Percentiles rank a stretch among this genome's conserved stretches.
Evolutionary conservation across 2,329 filamentous ascomycete species (phyloP).

Genomic region (Ophiocordyceps camponoti-saundersi): DNA sequence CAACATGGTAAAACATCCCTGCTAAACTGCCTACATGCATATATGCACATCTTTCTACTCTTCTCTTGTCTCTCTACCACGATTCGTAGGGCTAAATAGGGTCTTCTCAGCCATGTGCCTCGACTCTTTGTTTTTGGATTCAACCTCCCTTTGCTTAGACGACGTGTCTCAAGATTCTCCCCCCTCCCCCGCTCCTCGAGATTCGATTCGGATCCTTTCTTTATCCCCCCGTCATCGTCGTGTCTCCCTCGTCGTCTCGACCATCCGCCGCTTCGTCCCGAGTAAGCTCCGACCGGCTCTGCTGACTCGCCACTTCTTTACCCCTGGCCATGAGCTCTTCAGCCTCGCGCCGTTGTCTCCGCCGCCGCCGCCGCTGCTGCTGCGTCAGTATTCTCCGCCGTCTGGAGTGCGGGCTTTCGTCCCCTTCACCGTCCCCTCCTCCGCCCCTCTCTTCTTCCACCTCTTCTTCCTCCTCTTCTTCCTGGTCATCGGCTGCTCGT

Average conservation of each 20-base stretch:
- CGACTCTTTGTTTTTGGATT: too few relatives aligned
- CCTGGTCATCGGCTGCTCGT: constrained; percentile 6
- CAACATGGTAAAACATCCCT: too few relatives aligned
- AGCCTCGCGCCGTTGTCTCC: not conserved
- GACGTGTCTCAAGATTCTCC: too few relatives aligned
- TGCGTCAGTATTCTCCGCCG: constrained; percentile 3
- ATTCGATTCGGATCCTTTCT: too few relatives aligned
- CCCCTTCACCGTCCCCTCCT: constrained; percentile 5
- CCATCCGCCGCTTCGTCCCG: not conserved
- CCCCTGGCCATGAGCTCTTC: not conserved
- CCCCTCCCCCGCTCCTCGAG: too few relatives aligned
- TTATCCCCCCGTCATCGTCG: not conserved
- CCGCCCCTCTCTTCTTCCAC: constrained; percentile 6
- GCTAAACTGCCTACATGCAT: too few relatives aligned
- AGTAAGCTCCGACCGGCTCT: not conserved
- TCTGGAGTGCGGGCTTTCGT: constrained; percentile 4
- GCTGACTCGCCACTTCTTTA: not conserved
- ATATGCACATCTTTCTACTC: too few relatives aligned
- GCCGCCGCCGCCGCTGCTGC: not conserved
- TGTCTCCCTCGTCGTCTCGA: not conserved
- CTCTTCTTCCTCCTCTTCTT: constrained; percentile 5
- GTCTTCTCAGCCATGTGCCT: too few relatives aligned
- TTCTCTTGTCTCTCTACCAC: too few relatives aligned
- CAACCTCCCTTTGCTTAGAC: too few relatives aligned
- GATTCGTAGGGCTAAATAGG: too few relatives aligned